A percentile compares a stretch with the other conserved stretches of the same genome.
Evolutionary conservation across 768 basidiomycete genomes (phyloP).

Genomic region (Serendipita sp.): DNA sequence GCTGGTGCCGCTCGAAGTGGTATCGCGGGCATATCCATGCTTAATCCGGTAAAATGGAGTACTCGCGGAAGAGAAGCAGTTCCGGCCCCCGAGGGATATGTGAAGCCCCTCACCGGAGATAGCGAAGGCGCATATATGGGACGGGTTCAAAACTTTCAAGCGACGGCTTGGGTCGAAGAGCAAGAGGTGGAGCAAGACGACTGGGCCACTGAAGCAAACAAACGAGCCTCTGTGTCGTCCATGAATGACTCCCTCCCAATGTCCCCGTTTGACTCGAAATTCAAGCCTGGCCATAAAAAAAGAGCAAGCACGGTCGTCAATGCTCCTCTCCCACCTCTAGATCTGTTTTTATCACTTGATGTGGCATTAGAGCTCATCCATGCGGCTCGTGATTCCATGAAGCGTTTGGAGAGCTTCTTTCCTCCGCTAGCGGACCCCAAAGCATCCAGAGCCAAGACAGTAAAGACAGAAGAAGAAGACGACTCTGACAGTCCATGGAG

Average conservation of each 20-base stretch:
- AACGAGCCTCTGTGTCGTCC: background rate
- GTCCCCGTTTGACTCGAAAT: background rate
- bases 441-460: background rate
- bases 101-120: conserved; percentile 3
- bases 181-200: conserved; percentile 12
- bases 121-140: background rate
- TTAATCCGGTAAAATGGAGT: conserved; percentile 73
- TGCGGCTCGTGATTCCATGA: conserved; percentile 76
- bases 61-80: conserved; percentile 19
- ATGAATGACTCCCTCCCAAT: background rate
- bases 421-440: background rate
- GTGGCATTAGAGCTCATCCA: conserved; percentile 85
- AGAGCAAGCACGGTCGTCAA: background rate
- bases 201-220: background rate
- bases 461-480: background rate
- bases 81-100: background rate
- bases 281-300: background rate
- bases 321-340: conserved; percentile 31
- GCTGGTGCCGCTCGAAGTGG: conserved; percentile 22
- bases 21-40: conserved; percentile 72
- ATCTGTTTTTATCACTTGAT: conserved; percentile 83
- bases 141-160: background rate
- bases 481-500: background rate
- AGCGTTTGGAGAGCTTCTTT: conserved; percentile 80
- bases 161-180: conserved; percentile 12